These are phyloP conservation scores for Quercus parvula DNA, from an alignment of 306 rosid species.

Conservation along the genomic window DNA sequence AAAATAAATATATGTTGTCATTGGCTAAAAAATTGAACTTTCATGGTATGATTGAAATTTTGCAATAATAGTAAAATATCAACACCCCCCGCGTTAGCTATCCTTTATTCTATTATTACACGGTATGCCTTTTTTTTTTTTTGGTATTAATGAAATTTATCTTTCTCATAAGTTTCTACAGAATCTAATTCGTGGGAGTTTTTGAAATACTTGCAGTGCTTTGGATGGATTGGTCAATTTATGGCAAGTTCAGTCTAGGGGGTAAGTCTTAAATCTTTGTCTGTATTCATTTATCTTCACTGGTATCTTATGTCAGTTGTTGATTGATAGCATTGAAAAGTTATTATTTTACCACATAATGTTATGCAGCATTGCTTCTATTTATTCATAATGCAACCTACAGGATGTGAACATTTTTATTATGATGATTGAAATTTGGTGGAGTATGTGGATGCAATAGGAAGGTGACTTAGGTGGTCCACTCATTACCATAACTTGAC, in stretches of 20 bases:
- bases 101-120: not conserved
- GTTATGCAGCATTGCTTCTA: not conserved
- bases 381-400: not conserved
- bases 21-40: constrained; percentile 6
- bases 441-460: not conserved
- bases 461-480: not conserved
- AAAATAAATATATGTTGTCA: constrained; percentile 2
- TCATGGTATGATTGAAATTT: not conserved
- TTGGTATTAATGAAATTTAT: not conserved
- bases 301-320: not conserved
- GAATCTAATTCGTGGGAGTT: constrained; percentile 18
- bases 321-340: not conserved
- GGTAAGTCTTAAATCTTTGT: constrained; percentile 42
- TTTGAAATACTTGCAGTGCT: constrained; percentile 61
- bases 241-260: constrained; percentile 64
- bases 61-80: not conserved
- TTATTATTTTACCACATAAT: not conserved
- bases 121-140: not conserved
- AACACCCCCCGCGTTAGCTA: not conserved
- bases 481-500: not conserved
- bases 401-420: constrained; percentile 2
- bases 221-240: constrained; percentile 78
- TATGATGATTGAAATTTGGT: not conserved
- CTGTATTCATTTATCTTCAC: not conserved
- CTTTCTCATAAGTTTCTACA: constrained; percentile 1